Percentiles rank a stretch among this genome's conserved stretches.
Conservation (phyloP, 768 basidiomycete genomes). For the Cystofilobasidium capitatum region DNA sequence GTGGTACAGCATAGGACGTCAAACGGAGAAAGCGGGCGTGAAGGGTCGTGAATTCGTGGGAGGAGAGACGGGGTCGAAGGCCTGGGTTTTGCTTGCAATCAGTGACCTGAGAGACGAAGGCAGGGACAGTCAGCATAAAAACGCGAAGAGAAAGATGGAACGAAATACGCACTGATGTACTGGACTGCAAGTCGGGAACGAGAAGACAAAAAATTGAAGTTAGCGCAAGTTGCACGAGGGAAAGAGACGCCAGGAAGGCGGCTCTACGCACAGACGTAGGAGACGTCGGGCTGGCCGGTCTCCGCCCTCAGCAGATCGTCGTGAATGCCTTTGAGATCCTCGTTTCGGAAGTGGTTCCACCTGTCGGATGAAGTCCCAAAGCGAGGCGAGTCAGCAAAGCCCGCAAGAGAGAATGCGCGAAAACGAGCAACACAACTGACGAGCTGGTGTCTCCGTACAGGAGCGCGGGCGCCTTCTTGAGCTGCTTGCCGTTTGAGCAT, state of each 20-base stretch:
- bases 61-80: too few species aligned
- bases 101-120: not conserved
- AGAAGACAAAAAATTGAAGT: not conserved
- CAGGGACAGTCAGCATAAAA: not conserved
- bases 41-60: too few species aligned
- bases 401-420: not conserved
- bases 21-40: too few species aligned
- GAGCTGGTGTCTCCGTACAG: slow-evolving; percentile 96
- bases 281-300: slow-evolving; percentile 63
- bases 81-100: not conserved
- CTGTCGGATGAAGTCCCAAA: slow-evolving; percentile 42
- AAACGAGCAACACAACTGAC: slow-evolving; percentile 47
- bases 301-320: slow-evolving; percentile 91
- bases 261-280: slow-evolving; percentile 24
- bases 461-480: slow-evolving; percentile 69
- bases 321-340: slow-evolving; percentile 78
- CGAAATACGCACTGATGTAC: slow-evolving; percentile 9
- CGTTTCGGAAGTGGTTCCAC: slow-evolving; percentile 95
- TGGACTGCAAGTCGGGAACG: not conserved
- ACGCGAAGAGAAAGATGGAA: not conserved
- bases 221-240: not conserved
- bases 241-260: not conserved
- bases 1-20: too few species aligned
- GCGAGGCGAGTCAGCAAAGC: not conserved
- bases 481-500: slow-evolving; percentile 75